These are phyloP conservation scores for Tranzscheliella williamsii DNA, from an alignment of 1,284 basidiomycete species.

Conservation along the genomic window DNA sequence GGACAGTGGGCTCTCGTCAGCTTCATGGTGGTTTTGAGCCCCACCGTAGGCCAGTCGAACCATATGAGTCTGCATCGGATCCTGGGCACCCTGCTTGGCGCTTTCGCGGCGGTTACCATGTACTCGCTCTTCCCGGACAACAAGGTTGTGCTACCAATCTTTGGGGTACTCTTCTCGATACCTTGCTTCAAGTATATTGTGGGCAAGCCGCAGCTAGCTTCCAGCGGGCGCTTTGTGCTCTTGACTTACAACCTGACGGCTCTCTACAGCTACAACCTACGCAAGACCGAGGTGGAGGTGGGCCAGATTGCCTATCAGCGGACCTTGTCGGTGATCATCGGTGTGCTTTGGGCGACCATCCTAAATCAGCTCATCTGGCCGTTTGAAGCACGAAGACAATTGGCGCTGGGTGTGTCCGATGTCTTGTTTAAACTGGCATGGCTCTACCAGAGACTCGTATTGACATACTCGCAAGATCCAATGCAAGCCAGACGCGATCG, in stretches of 20 bases:
- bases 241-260: constrained; percentile 83
- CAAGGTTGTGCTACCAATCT: constrained; percentile 73
- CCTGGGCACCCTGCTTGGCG: constrained; percentile 67
- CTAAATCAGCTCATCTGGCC: constrained; percentile 94
- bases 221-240: constrained; percentile 53
- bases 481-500: constrained; percentile 5
- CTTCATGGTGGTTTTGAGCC: constrained; percentile 65
- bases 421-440: constrained; percentile 54
- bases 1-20: constrained; percentile 96
- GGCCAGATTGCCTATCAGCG: constrained; percentile 76
- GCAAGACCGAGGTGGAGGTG: constrained; percentile 73
- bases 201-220: constrained; percentile 64
- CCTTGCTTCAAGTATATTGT: constrained; percentile 93
- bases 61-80: constrained; percentile 55
- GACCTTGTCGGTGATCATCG: constrained; percentile 78
- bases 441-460: constrained; percentile 52
- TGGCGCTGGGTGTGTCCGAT: constrained; percentile 81
- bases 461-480: constrained; percentile 45
- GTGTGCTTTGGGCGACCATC: constrained; percentile 84
- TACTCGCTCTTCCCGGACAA: constrained; percentile 75
- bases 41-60: constrained; percentile 56
- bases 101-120: constrained; percentile 72
- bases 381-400: constrained; percentile 82
- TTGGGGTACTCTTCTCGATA: constrained; percentile 86
- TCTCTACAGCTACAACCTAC: constrained; percentile 71